Evolutionary conservation across 805 yeast species (phyloP).

Genomic region (Suhomyces xylopsoci): DNA sequence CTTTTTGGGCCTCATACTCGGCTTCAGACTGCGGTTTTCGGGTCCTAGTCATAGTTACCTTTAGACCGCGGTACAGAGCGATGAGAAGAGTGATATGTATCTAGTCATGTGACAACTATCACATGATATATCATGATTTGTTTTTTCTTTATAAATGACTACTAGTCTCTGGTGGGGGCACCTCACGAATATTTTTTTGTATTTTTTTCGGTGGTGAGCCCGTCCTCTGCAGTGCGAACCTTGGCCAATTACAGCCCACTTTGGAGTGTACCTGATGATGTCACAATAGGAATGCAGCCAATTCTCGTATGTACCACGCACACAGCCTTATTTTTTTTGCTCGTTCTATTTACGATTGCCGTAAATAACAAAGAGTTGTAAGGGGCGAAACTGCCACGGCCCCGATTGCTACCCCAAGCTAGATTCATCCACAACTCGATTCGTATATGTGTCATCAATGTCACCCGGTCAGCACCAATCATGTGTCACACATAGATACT

Average conservation of each 20-base stretch:
- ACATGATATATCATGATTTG: too few relatives aligned
- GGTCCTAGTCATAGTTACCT: conserved; percentile 7
- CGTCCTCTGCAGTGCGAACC: background rate
- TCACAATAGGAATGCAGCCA: background rate
- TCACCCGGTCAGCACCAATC: too few relatives aligned
- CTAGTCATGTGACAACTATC: too few relatives aligned
- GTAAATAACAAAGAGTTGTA: background rate
- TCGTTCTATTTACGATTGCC: conserved; percentile 2
- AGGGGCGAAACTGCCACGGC: background rate
- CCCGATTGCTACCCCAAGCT: background rate
- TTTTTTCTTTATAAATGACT: too few relatives aligned
- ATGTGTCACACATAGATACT: too few relatives aligned
- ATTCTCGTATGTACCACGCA: conserved; percentile 1
- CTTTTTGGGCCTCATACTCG: conserved; percentile 51
- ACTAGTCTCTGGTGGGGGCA: too few relatives aligned
- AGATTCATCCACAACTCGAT: background rate
- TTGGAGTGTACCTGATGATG: conserved; percentile 3
- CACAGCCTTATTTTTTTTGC: conserved; percentile 3
- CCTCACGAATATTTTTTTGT: too few relatives aligned
- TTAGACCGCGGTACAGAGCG: too few relatives aligned
- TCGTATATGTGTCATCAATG: background rate
- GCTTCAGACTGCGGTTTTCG: conserved; percentile 74
- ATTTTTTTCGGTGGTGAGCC: background rate
- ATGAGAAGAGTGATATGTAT: too few relatives aligned
- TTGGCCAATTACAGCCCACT: background rate